Percentiles rank a stretch among this genome's conserved stretches.
phyloP scores from a whole-genome alignment of 768 basidiomycete genomes.

The Nidularia sp. region DNA sequence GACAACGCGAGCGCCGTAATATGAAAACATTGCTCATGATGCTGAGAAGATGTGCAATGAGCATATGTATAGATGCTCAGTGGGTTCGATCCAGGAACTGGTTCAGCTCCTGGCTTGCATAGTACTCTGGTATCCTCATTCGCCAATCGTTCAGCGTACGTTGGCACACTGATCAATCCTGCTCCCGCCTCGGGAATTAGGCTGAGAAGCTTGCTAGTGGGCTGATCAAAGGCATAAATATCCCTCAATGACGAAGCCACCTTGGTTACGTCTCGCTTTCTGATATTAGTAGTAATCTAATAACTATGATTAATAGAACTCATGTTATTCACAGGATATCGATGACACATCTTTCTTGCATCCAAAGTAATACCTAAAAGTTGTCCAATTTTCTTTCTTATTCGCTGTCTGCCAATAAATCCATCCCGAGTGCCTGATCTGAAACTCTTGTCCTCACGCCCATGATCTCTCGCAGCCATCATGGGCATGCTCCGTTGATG shows the following conservation, averaged over 20 bases:
- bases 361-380: slow-evolving; percentile 8
- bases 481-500: slow-evolving; percentile 14
- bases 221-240: slow-evolving; percentile 17
- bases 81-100: too few relatives aligned
- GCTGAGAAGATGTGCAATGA: too few relatives aligned
- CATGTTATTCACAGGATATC: neutral
- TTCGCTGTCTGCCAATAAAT: slow-evolving; percentile 7
- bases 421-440: slow-evolving; percentile 18
- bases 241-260: slow-evolving; percentile 9
- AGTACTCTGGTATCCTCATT: too few relatives aligned
- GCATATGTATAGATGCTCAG: too few relatives aligned
- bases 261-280: neutral
- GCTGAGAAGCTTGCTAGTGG: slow-evolving; percentile 10
- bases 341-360: neutral
- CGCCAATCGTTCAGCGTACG: too few relatives aligned
- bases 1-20: too few relatives aligned
- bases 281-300: neutral
- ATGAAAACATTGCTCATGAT: too few relatives aligned
- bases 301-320: neutral
- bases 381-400: slow-evolving; percentile 3
- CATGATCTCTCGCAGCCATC: slow-evolving; percentile 22
- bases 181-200: slow-evolving; percentile 6
- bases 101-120: too few relatives aligned
- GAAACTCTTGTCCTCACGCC: slow-evolving; percentile 14
- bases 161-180: too few relatives aligned